Conservation (phyloP, 2,329 filamentous ascomycete genomes). For the Aspergillus ibericus region DNA sequence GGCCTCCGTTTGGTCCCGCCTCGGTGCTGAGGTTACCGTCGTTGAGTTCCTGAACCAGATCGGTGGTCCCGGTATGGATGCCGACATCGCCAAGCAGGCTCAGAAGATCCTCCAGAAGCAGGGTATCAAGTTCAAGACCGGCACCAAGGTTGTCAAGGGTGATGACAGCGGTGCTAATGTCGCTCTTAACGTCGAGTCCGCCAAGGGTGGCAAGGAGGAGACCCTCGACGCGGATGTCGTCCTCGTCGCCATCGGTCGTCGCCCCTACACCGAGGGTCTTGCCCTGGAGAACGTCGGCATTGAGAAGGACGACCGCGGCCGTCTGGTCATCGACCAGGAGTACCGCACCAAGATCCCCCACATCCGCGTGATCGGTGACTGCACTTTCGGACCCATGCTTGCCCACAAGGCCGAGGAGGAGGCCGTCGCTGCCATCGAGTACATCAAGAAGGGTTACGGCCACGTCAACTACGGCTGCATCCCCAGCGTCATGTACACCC, state of each 20-base stretch:
- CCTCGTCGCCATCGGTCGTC: conserved; percentile 92
- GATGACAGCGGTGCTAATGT: conserved; percentile 76
- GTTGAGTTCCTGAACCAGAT: conserved; percentile 97
- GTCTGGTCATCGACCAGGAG: conserved; percentile 95
- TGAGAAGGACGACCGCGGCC: conserved; percentile 78
- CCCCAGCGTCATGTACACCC: conserved; percentile 98
- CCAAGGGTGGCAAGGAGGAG: conserved; percentile 95
- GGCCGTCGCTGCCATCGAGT: conserved; percentile 90
- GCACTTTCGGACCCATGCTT: conserved; percentile 97
- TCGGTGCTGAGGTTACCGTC: conserved; percentile 92
- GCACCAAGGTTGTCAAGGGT: conserved; percentile 89
- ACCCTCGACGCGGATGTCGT: conserved; percentile 91
- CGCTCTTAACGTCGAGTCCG: conserved; percentile 81
- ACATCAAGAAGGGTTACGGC: conserved; percentile 95
- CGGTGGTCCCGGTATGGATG: conserved; percentile 95
- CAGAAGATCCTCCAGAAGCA: conserved; percentile 96
- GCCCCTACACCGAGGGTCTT: conserved; percentile 89
- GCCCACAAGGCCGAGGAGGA: conserved; percentile 99
- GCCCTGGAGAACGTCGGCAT: conserved; percentile 87
- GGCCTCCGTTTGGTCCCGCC: conserved; percentile 90
- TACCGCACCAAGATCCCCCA: conserved; percentile 97
- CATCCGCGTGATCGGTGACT: conserved; percentile 94
- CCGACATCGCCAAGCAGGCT: conserved; percentile 83
- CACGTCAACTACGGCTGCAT: conserved; percentile 99
- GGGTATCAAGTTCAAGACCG: conserved; percentile 96